Base-by-base conservation (phyloP, 306 rosid species). In the Abrus pulchellus region DNA sequence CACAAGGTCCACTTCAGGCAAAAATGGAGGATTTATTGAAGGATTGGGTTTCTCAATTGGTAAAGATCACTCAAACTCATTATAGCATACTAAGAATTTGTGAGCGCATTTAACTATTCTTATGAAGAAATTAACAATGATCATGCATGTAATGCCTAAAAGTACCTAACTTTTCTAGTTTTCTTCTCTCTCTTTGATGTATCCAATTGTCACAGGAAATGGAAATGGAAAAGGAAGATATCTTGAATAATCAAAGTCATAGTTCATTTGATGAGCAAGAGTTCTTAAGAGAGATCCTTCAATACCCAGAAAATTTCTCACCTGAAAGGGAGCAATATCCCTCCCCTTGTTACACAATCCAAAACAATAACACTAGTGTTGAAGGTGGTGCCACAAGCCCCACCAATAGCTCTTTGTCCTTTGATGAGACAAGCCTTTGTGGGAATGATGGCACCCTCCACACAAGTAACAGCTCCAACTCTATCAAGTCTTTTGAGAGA, bases 11-110 rank as follows among this genome's bases (percentile, higher is more conserved):
- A 55, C 8, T 78, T 9, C 11, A 70, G 12, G 30, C 50, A 59
- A 67, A 74, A 32, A 82, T 82, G 85, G 85, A 61, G 36, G 71
- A 61, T 38, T 41, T 59, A 60, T 61, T 82, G 60, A 74, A 60
- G 61, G 69, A 52, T 50, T 77, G 75, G 68, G 43, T 76, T 50
- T 83, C 79, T 54, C 54, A 77, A 7, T 11, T 77, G 82, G 86
- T 83, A 80, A 36, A 27, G 0, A 5, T 6, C 20, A 9, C 28
- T 20, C 20, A 20, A 20, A 20, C 20, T 20, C 20, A 20, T 20
- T 20, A 20, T 20, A 20, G 20, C 20, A 20, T 20, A 20, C 20
- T 20, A 20, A 20, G 55, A 27, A 65, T 13, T 40, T 66, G 28
- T 53, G 0, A 41, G 11, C 12, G 50, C 30, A 10, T 34, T 14